Evolutionary conservation across 140 eudicot species (phyloP).

Genomic region (Eryngium alpinum): DNA sequence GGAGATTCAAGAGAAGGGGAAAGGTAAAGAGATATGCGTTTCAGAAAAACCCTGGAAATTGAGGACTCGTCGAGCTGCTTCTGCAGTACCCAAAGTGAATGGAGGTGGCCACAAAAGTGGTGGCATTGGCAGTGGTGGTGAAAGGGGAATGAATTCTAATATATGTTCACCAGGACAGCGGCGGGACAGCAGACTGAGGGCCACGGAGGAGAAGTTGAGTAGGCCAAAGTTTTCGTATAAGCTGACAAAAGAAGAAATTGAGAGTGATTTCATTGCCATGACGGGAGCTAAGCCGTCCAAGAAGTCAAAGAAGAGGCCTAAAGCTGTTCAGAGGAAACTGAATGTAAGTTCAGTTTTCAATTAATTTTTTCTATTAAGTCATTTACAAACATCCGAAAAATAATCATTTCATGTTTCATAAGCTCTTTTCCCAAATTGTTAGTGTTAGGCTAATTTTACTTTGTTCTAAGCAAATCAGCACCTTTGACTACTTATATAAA

Average conservation of each 20-base stretch:
- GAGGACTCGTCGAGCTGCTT: conserved; percentile 23
- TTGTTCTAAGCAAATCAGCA: too few species aligned
- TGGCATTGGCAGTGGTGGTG: background rate
- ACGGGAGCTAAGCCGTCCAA: conserved; percentile 24
- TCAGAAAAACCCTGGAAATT: conserved; percentile 16
- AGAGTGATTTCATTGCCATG: conserved; percentile 26
- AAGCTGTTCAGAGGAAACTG: conserved; percentile 23
- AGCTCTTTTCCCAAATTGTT: too few species aligned
- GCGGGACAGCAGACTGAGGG: background rate
- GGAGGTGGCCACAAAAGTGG: background rate
- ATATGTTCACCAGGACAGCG: background rate
- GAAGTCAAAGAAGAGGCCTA: conserved; percentile 25
- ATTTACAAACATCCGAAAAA: too few species aligned
- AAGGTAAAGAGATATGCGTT: too few species aligned
- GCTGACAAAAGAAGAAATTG: conserved; percentile 25
- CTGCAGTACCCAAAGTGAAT: background rate
- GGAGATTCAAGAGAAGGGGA: too few species aligned
- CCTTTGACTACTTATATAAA: too few species aligned
- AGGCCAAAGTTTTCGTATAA: conserved; percentile 18
- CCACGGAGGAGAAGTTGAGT: background rate
- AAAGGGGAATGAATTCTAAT: background rate
- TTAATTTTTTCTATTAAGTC: too few species aligned
- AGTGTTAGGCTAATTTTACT: too few species aligned
- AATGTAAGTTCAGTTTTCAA: conserved; percentile 22
- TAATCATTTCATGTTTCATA: too few species aligned